Evolutionary conservation across 202 grass and related monocot genomes (phyloP), one percentile per base, ranked within the genome.

Genomic region (Bolboschoenoplectus hybrid): DNA sequence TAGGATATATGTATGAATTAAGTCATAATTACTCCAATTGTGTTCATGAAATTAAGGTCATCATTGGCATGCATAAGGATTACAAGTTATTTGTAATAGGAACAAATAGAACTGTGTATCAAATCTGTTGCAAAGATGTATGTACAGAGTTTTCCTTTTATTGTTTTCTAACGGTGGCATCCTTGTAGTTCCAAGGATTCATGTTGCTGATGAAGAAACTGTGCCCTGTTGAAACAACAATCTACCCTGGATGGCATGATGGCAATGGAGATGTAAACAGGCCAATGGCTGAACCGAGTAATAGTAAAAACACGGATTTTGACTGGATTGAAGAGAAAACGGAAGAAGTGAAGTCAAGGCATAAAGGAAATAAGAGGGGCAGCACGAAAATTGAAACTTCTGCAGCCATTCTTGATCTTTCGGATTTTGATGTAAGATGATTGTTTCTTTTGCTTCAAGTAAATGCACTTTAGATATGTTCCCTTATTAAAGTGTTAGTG

Each of bases 341-440:
- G 10, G 32, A 26, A 26, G 43, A 76, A 62, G 9, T 14, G 34
- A 53, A 53, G 26, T 16, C 12, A 12, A 53, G 32, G 26, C 49
- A 2, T 7, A 38, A 36, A 26, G 26, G 5, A 36, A 76, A 76
- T 17, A 76, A 36, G 32, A 53, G 4, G 9, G 45, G 47, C 46
- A 50, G 2, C 2, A 16, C 3, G 20, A 2, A 76, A 14, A 14
- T 32, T 34, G 71, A 76, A 13, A 6, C 32, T 70, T 7, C 3
- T 16, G 20, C 49, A 11, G 26, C 9, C 50, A 55, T 79, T 81
- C 3, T 14, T 12, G 43, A 64, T 3, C 14, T 26, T 19, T 81
- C 57, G 1, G 53, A 81, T 81, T 63, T 57, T 63, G 57, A 81
- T 81, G 78, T 81, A 81, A 81, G 78, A 12, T 7, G 4, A 20